Base-by-base conservation (phyloP, 441 rosid species). In the Jatropha podagrica region DNA sequence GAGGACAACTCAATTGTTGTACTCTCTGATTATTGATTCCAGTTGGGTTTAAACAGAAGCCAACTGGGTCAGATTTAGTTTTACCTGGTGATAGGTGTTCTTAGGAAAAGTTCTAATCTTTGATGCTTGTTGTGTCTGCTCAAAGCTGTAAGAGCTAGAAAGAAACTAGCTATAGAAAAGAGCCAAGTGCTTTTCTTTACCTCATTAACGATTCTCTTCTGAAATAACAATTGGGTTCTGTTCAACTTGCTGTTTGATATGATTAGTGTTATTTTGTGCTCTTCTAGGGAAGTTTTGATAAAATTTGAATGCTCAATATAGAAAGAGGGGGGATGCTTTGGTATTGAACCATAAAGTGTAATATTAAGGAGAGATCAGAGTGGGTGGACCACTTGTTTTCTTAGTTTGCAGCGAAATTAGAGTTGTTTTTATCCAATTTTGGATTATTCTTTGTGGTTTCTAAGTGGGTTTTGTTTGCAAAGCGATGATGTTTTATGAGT, bases 181-280 rank as follows among this genome's bases (percentile, higher is more conserved):
- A 69, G 71, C 83, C 88, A 76, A 74, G 37, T 12, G 58, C 17
- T 78, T 78, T 77, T 77, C 66, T 81, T 81, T 77, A 80, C 79
- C 83, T 83, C 86, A 88, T 88, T 82, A 75, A 71, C 82, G 90
- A 82, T 85, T 85, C 87, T 81, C 85, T 85, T 74, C 84, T 83
- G 78, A 75, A 82, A 77, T 77, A 74, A 69, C 78, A 64, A 70
- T 85, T 84, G 83, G 86, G 83, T 78, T 83, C 77, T 80, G 82
- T 83, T 86, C 81, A 54, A 80, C 80, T 86, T 82, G 78, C 80
- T 76, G 73, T 83, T 84, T 86, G 85, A 77, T 61, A 84, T 88
- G 87, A 84, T 92, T 85, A 74, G 72, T 71, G 74, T 73, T 69
- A 52, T 80, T 74, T 81, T 49, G 75, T 69, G 68, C 69, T 77